Conservation (phyloP, 2,329 filamentous ascomycete species). For the Nannizziopsis arthrosporioides region DNA sequence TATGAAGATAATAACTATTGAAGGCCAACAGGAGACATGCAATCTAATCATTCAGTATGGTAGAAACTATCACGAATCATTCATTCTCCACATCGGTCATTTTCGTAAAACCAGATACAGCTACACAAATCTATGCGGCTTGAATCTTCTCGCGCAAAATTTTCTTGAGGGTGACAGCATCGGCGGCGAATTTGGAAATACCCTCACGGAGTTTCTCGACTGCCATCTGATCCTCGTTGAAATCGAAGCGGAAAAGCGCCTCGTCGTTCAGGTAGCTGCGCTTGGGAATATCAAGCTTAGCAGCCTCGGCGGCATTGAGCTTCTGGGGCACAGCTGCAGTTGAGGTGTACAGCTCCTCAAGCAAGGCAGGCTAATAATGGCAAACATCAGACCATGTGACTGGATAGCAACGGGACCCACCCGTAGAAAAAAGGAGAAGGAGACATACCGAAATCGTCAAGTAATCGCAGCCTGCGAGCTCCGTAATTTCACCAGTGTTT, state of each 20-base stretch:
- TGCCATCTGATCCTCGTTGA: slow-evolving; percentile 99
- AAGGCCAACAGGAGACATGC: neutral
- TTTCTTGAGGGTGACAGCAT: slow-evolving; percentile 84
- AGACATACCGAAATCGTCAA: slow-evolving; percentile 80
- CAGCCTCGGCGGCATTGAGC: slow-evolving; percentile 60
- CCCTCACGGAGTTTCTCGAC: slow-evolving; percentile 98
- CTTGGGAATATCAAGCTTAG: slow-evolving; percentile 66
- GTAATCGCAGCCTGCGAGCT: slow-evolving; percentile 97
- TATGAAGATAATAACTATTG: no score
- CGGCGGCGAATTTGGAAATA: slow-evolving; percentile 98
- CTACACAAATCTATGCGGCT: slow-evolving; percentile 18
- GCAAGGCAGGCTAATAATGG: slow-evolving; percentile 60
- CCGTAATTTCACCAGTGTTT: slow-evolving; percentile 90
- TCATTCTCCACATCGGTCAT: neutral
- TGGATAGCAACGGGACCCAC: no score
- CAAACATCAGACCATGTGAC: neutral
- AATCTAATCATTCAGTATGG: neutral
- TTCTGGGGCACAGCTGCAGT: slow-evolving; percentile 75
- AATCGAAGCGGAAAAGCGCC: slow-evolving; percentile 88
- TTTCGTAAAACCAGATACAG: neutral
- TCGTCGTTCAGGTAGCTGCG: slow-evolving; percentile 85
- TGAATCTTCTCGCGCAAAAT: slow-evolving; percentile 80
- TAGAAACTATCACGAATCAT: neutral
- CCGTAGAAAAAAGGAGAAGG: neutral
- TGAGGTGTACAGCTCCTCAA: slow-evolving; percentile 89